Percentiles rank a stretch among this genome's conserved stretches.
These are phyloP conservation scores for Fraxinus americana DNA, from an alignment of 257 asterid genomes.

Conservation along the genomic window DNA sequence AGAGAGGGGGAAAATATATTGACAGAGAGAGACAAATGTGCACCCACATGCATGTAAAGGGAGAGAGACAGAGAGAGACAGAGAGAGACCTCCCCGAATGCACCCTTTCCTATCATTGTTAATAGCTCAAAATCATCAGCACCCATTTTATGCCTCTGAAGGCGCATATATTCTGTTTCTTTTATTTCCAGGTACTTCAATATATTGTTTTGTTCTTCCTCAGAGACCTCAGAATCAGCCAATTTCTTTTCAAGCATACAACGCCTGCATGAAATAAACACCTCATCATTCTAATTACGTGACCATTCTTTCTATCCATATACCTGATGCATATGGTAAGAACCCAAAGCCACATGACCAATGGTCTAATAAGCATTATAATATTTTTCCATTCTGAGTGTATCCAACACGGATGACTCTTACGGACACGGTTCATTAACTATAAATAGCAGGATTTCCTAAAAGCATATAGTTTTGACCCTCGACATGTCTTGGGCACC, in stretches of 20 bases:
- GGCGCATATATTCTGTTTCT: slow-evolving; percentile 95
- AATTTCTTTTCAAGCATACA: slow-evolving; percentile 79
- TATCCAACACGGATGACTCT: neutral
- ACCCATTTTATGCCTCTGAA: slow-evolving; percentile 98
- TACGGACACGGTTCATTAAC: neutral
- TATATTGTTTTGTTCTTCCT: slow-evolving; percentile 85
- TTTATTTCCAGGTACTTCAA: slow-evolving; percentile 80
- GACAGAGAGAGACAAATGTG: neutral
- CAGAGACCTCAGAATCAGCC: slow-evolving; percentile 91
- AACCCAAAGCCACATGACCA: neutral
- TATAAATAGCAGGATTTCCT: neutral
- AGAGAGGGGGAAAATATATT: neutral
- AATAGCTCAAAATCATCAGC: slow-evolving; percentile 96
- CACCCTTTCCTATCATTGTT: slow-evolving; percentile 97
- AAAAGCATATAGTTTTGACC: neutral
- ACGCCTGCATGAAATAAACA: slow-evolving; percentile 53
- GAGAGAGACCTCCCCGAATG: slow-evolving; percentile 84
- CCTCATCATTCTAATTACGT: neutral
- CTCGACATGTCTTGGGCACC: neutral
- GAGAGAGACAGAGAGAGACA: slow-evolving; percentile 18
- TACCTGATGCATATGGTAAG: neutral
- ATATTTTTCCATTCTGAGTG: neutral
- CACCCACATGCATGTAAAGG: neutral
- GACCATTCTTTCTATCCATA: neutral
- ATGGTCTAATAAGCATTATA: neutral